Percentiles rank a stretch among this genome's conserved stretches.
Conservation (phyloP, 2,329 filamentous ascomycete species). For the Hortaea sp. region DNA sequence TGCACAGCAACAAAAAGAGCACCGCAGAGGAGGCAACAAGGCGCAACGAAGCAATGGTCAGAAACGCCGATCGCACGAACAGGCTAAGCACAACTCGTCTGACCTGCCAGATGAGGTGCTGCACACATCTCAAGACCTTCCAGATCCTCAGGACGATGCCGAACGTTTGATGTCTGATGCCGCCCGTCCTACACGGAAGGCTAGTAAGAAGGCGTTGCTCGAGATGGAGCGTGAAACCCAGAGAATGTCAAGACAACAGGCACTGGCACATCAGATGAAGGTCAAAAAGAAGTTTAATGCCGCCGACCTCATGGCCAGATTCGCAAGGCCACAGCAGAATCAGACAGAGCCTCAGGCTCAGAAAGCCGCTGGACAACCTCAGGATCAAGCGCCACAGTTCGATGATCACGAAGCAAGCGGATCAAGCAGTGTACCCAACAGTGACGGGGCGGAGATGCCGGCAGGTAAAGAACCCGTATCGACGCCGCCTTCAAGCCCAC, state of each 20-base stretch:
- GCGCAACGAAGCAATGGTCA: neutral
- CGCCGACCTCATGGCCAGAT: slow-evolving; percentile 69
- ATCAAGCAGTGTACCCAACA: slow-evolving; percentile 20
- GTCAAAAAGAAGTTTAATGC: slow-evolving; percentile 83
- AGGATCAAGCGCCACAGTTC: neutral
- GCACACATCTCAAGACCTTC: slow-evolving; percentile 11
- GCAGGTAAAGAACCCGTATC: slow-evolving; percentile 14
- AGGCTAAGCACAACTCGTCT: slow-evolving; percentile 11
- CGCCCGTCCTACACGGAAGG: slow-evolving; percentile 66
- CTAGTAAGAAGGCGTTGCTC: slow-evolving; percentile 87
- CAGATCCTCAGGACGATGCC: slow-evolving; percentile 14
- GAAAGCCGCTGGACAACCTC: neutral
- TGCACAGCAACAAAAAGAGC: neutral
- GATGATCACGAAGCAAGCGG: slow-evolving; percentile 5
- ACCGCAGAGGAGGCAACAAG: too few species aligned
- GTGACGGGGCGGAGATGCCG: slow-evolving; percentile 14
- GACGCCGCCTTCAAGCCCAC: slow-evolving; percentile 38
- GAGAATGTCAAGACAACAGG: slow-evolving; percentile 78
- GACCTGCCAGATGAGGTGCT: slow-evolving; percentile 18
- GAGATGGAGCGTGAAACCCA: slow-evolving; percentile 95
- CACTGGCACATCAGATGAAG: slow-evolving; percentile 78
- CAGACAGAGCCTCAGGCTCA: neutral
- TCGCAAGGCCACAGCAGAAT: slow-evolving; percentile 42
- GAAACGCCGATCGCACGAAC: slow-evolving; percentile 1
- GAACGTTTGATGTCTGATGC: slow-evolving; percentile 25